Evolutionary conservation across 495 filamentous ascomycete genomes (phyloP), one percentile per base, ranked within the genome.

Genomic region (Trichoderma erinaceum): DNA sequence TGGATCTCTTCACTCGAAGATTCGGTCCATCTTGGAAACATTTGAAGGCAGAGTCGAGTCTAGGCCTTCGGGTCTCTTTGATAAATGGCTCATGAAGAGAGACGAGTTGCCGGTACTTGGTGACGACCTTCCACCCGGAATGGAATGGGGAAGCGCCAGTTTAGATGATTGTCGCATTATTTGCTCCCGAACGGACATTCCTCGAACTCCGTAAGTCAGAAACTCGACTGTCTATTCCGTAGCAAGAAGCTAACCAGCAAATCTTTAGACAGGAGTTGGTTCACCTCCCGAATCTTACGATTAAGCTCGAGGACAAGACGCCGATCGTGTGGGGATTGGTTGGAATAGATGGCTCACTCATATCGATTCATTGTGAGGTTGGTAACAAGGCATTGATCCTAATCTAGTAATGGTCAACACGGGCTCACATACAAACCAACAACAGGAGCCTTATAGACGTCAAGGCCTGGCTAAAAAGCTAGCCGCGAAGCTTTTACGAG

Each of bases 391-490:
- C 46, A 50, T 50, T n/a, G 18, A 7, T 15, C 15, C 46, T n/a
- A 50, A 7, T 16, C 16, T n/a, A n/a, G 46, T n/a, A 23, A 61
- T 29, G 6, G 16, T 11, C 10, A 61, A 16, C 15, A 6, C 25
- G 27, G 7, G 12, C 23, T 61, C 16, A 61, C 11, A 13, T 27
- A 3, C 4, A 3, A 32, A 29, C 25, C 4, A 15, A 61, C 25
- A 32, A 61, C 16, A 61, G 56, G 56, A 61, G 13, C 56, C 56
- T 61, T 61, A 61, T 32, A 61, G 56, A 61, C 56, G 25, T 2
- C 56, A 16, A 16, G 56, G 56, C 4, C 29, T 61, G 6, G 56
- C 56, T 29, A 61, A 61, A 18, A 61, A 61, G 56, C 25, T 61
- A 16, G 56, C 56, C 25, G 29, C 56, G 2, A 61, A 61, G 27